Conservation (phyloP, 768 basidiomycete species). For the Tylopilus intermedius region DNA sequence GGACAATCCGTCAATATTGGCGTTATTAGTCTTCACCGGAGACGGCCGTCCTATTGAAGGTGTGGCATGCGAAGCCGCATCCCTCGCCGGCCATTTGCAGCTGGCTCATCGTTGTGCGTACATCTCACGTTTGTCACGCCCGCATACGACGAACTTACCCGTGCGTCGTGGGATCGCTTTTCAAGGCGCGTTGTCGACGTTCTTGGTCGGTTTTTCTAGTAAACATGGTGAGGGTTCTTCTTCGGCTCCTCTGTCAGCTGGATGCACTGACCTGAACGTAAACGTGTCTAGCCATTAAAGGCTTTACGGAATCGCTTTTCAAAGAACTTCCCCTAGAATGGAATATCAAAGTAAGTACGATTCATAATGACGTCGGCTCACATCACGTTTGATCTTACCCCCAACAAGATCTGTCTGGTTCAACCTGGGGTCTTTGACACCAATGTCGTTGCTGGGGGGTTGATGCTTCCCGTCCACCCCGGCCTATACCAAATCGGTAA, state of each 20-base stretch:
- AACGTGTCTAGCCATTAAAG: constrained; percentile 7
- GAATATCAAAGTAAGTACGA: constrained; percentile 16
- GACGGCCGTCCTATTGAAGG: constrained; percentile 98
- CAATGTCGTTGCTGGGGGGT: not conserved
- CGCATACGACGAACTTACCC: no score
- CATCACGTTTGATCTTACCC: no score
- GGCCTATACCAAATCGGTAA: constrained; percentile 5
- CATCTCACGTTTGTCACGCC: constrained; percentile 10
- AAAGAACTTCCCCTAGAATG: constrained; percentile 13
- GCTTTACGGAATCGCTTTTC: constrained; percentile 5
- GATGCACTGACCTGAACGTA: not conserved
- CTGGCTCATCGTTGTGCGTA: constrained; percentile 83
- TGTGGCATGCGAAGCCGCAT: constrained; percentile 87
- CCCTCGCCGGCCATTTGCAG: constrained; percentile 89
- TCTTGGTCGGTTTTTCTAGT: not conserved
- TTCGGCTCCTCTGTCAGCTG: not conserved
- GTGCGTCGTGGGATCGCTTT: not conserved
- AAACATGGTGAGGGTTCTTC: constrained; percentile 10
- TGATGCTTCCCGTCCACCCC: constrained; percentile 7
- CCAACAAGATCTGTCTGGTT: constrained; percentile 4
- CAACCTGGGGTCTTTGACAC: constrained; percentile 17
- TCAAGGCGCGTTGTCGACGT: no score
- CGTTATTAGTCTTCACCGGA: constrained; percentile 69
- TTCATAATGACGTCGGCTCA: not conserved
- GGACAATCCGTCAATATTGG: constrained; percentile 1